These are phyloP conservation scores for Oenanthe sinensis DNA, from an alignment of 129 eudicot species.

Conservation along the genomic window DNA sequence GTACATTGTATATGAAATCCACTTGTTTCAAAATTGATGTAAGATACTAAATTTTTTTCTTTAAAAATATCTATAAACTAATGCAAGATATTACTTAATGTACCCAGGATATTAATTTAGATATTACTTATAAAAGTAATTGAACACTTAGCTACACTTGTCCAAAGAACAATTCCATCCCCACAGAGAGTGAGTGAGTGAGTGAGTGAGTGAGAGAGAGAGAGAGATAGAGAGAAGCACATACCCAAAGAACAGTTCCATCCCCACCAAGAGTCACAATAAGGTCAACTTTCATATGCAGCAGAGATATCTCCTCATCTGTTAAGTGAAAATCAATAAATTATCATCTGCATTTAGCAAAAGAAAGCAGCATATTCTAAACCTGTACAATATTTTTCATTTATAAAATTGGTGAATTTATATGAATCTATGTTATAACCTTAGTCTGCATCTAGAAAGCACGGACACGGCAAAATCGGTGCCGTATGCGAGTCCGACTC, in stretches of 20 bases:
- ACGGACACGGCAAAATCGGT: no score
- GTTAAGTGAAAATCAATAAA: constrained; percentile 15
- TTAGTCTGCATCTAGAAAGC: no score
- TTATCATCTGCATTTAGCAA: constrained; percentile 2
- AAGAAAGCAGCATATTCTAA: constrained; percentile 20
- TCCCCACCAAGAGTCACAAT: constrained; percentile 99
- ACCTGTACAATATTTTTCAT: neutral
- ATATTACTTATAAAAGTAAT: no score
- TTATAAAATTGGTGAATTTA: neutral
- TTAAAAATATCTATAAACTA: no score
- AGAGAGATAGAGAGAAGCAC: constrained; percentile 14
- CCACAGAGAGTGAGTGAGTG: no score
- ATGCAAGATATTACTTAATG: neutral
- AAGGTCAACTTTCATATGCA: constrained; percentile 88
- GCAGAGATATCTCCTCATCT: constrained; percentile 56
- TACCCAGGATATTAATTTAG: no score
- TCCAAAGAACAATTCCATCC: no score
- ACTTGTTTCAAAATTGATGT: neutral
- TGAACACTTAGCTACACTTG: no score
- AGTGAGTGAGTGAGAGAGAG: no score
- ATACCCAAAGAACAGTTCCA: constrained; percentile 99
- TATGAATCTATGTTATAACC: neutral
- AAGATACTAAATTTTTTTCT: neutral
- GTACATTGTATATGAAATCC: neutral
- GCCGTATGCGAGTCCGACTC: no score